Conservation (phyloP, 83 land plant species). For the Picea mariana region DNA sequence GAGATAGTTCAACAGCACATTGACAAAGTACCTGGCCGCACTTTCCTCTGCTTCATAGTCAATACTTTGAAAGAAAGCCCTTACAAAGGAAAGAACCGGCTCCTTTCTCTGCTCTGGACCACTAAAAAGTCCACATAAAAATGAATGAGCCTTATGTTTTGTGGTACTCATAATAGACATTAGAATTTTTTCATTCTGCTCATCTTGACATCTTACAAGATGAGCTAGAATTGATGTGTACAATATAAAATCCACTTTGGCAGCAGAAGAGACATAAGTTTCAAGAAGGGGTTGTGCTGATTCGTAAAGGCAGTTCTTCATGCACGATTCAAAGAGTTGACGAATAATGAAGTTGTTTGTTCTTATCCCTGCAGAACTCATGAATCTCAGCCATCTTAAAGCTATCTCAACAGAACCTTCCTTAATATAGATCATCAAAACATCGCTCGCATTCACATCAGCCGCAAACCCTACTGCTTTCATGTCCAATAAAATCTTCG, state of each 20-base stretch:
- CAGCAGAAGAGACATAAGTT: conserved; percentile 53
- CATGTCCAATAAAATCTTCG: conserved; percentile 78
- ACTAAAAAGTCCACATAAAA: conserved; percentile 76
- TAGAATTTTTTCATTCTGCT: conserved; percentile 58
- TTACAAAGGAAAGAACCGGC: conserved; percentile 68
- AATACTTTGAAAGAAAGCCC: conserved; percentile 68
- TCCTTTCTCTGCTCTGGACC: conserved; percentile 74
- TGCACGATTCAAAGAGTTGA: conserved; percentile 22
- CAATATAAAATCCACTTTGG: conserved; percentile 64
- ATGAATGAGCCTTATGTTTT: conserved; percentile 70
- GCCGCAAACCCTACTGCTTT: conserved; percentile 56
- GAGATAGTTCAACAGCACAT: conserved; percentile 78
- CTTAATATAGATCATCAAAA: conserved; percentile 74
- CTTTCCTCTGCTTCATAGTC: conserved; percentile 73
- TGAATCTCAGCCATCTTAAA: conserved; percentile 65
- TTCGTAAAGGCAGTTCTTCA: conserved; percentile 65
- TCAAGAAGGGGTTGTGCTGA: conserved; percentile 65
- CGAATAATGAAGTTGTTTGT: conserved; percentile 66
- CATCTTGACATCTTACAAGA: conserved; percentile 72
- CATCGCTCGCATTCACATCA: conserved; percentile 77
- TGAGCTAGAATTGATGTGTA: conserved; percentile 72
- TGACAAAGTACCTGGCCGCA: conserved; percentile 64
- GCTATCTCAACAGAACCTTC: conserved; percentile 69
- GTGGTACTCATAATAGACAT: conserved; percentile 68
- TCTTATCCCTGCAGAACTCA: conserved; percentile 70